These are phyloP conservation scores for Apophysomyces variabilis DNA, from an alignment of 371 early-diverging fungal species.

Conservation along the genomic window DNA sequence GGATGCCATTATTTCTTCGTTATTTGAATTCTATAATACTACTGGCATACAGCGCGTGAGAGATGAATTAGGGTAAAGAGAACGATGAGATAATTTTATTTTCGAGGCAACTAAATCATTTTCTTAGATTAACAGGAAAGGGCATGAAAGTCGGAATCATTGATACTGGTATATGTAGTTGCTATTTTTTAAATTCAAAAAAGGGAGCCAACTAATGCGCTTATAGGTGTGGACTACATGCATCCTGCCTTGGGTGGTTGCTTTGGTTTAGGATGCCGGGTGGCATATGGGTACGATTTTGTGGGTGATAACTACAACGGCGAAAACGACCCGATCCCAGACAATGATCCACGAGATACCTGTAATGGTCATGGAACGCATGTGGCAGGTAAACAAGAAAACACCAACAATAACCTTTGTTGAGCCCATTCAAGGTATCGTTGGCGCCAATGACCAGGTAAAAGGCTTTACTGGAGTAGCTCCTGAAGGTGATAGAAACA, in stretches of 20 bases:
- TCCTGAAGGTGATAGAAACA: constrained; percentile 48
- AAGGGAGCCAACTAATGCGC: background rate
- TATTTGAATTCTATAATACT: constrained; percentile 38
- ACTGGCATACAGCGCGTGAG: constrained; percentile 38
- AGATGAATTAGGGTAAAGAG: constrained; percentile 34
- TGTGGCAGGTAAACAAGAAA: constrained; percentile 47
- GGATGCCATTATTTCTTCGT: constrained; percentile 11
- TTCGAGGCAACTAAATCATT: background rate
- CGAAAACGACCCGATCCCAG: constrained; percentile 28
- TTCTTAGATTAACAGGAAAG: constrained; percentile 50
- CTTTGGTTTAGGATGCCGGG: constrained; percentile 60
- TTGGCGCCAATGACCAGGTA: constrained; percentile 56
- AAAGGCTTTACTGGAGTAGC: constrained; percentile 63
- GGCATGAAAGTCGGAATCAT: constrained; percentile 71
- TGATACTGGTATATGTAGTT: constrained; percentile 52
- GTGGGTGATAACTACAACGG: constrained; percentile 54
- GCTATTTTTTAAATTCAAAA: background rate
- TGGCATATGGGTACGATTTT: constrained; percentile 58
- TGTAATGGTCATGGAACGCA: constrained; percentile 74
- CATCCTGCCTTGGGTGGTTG: constrained; percentile 77
- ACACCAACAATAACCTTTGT: background rate
- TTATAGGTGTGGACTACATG: constrained; percentile 62
- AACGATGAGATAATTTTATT: background rate
- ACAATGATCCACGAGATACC: constrained; percentile 55
- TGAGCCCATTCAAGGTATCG: constrained; percentile 45